These are phyloP conservation scores for Ogataea corticis DNA, from an alignment of 805 yeast species.

Conservation along the genomic window DNA sequence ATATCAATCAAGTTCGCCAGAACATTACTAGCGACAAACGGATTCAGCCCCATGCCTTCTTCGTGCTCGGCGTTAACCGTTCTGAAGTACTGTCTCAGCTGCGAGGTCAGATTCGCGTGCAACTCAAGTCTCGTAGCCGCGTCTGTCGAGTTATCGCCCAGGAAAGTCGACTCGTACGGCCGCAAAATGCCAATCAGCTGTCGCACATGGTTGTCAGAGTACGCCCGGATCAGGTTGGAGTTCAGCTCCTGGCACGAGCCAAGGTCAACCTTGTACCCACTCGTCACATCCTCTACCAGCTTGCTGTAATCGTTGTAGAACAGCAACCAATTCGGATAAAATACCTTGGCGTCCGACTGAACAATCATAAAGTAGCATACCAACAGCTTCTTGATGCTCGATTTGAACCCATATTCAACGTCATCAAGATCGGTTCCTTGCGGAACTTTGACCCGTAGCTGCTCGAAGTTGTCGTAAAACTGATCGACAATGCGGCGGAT, in stretches of 20 bases:
- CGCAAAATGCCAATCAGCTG: constrained; percentile 13
- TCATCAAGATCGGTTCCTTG: constrained; percentile 19
- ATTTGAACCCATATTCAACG: constrained; percentile 24
- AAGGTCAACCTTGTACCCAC: constrained; percentile 21
- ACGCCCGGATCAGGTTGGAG: constrained; percentile 16
- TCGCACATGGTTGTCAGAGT: constrained; percentile 9
- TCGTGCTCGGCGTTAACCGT: constrained; percentile 16
- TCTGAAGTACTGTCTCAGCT: constrained; percentile 16
- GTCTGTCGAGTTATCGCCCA: constrained; percentile 23
- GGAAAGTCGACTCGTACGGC: constrained; percentile 18
- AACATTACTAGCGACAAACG: constrained; percentile 20
- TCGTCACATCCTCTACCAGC: constrained; percentile 24
- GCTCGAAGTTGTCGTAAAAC: constrained; percentile 22
- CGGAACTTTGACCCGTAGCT: constrained; percentile 15
- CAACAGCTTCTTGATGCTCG: constrained; percentile 29
- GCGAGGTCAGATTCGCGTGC: constrained; percentile 8
- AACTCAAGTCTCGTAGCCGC: constrained; percentile 9
- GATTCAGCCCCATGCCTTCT: constrained; percentile 21
- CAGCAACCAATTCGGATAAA: constrained; percentile 27
- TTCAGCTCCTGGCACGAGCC: constrained; percentile 25
- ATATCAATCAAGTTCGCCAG: constrained; percentile 19
- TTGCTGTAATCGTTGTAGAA: constrained; percentile 35
- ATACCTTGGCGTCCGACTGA: constrained; percentile 12
- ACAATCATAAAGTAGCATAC: constrained; percentile 30
- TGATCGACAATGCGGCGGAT: constrained; percentile 17